Conservation (phyloP, 257 asterid genomes). For the Plantago ovata region DNA sequence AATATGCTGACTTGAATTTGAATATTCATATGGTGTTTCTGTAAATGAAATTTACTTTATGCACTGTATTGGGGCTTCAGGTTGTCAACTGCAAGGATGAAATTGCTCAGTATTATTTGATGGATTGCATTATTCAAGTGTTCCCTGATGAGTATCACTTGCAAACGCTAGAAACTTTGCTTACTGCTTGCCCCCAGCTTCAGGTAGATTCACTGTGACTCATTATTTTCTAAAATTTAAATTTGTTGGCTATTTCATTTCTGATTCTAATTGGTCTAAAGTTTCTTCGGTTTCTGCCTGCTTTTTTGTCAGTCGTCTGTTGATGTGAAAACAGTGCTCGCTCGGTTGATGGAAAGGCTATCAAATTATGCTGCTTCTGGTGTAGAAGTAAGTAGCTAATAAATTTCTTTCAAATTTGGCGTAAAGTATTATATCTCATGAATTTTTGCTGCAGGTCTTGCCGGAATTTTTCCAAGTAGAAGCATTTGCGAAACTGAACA, state of each 20-base stretch:
- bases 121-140: slow-evolving; percentile 99
- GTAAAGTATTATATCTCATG: slow-evolving; percentile 31
- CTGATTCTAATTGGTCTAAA: slow-evolving; percentile 16
- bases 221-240: slow-evolving; percentile 14
- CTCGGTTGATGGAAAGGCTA: slow-evolving; percentile 96
- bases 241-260: slow-evolving; percentile 14
- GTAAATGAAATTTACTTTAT: slow-evolving; percentile 17
- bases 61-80: slow-evolving; percentile 34
- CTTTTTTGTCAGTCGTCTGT: slow-evolving; percentile 69
- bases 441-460: slow-evolving; percentile 64
- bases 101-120: slow-evolving; percentile 89
- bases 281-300: slow-evolving; percentile 20
- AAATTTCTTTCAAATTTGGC: slow-evolving; percentile 15
- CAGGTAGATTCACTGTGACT: slow-evolving; percentile 54
- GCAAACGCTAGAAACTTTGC: slow-evolving; percentile 91
- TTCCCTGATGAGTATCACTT: slow-evolving; percentile 97
- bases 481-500: slow-evolving; percentile 90
- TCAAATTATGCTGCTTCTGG: slow-evolving; percentile 97
- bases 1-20: slow-evolving; percentile 21
- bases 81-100: slow-evolving; percentile 99
- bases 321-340: slow-evolving; percentile 91
- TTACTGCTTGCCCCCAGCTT: slow-evolving; percentile 97
- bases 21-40: slow-evolving; percentile 6
- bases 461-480: slow-evolving; percentile 97
- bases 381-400: slow-evolving; percentile 61